A percentile compares a stretch with the other conserved stretches of the same genome.
Evolutionary conservation across 345 rosid species (phyloP).

Genomic region (Eucalyptus sp.): DNA sequence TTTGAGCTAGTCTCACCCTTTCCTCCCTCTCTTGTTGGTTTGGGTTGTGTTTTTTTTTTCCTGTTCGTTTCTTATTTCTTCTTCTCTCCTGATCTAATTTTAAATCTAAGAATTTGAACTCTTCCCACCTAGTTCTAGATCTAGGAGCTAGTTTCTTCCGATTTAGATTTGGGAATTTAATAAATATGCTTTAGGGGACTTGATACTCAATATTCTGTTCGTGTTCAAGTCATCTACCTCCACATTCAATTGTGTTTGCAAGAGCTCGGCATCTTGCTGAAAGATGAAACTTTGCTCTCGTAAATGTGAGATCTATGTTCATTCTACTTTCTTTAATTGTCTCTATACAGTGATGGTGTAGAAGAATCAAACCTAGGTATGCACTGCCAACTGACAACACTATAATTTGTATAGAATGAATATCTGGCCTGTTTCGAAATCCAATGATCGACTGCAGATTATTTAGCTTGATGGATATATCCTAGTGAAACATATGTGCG

Average conservation of each 20-base stretch:
- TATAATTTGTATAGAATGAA: neutral
- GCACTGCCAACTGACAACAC: neutral
- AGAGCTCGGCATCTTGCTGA: accelerated
- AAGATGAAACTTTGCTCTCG: neutral
- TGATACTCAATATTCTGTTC: accelerated
- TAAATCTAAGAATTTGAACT: no score
- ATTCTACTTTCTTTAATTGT: neutral
- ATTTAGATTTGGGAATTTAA: neutral
- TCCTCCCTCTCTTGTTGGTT: neutral
- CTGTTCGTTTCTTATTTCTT: no score
- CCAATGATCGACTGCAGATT: accelerated
- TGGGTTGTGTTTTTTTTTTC: neutral
- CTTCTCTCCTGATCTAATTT: neutral
- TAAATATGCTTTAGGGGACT: neutral
- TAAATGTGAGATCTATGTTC: neutral
- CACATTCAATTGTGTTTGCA: neutral
- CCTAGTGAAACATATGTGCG: neutral
- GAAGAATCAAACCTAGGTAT: neutral
- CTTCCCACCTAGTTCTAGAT: neutral
- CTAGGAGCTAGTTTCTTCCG: neutral
- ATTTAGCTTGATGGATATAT: neutral
- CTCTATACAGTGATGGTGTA: neutral
- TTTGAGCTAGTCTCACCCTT: neutral
- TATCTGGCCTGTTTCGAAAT: no score
- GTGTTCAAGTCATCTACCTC: neutral